These are phyloP conservation scores for Claviceps sp. DNA, from an alignment of 2,329 filamentous ascomycete species.

Conservation along the genomic window DNA sequence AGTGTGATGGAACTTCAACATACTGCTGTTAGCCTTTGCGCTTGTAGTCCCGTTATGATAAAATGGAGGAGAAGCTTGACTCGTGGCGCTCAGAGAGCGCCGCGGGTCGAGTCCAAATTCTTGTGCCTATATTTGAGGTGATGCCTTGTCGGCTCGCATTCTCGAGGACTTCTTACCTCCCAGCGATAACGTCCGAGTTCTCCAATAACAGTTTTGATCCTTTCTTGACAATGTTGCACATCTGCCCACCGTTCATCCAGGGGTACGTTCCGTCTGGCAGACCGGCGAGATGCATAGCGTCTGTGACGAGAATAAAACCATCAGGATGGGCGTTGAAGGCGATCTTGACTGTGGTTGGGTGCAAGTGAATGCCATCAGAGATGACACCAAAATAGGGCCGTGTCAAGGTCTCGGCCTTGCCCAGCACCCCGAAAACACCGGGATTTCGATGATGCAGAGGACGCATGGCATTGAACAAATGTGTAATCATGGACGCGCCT, in stretches of 20 bases:
- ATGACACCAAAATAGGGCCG: conserved; percentile 82
- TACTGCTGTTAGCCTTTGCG: conserved; percentile 3
- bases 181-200: conserved; percentile 66
- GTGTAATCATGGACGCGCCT: conserved; percentile 80
- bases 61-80: no score
- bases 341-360: conserved; percentile 78
- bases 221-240: conserved; percentile 51
- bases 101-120: not conserved
- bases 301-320: conserved; percentile 79
- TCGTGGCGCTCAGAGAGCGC: no score
- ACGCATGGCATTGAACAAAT: conserved; percentile 89
- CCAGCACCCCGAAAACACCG: conserved; percentile 76
- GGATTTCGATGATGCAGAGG: conserved; percentile 85
- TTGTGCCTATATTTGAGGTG: not conserved
- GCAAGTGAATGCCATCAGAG: conserved; percentile 78
- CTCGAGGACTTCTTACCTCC: conserved; percentile 36
- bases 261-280: conserved; percentile 72
- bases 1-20: conserved; percentile 50
- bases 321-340: conserved; percentile 75
- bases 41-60: not conserved
- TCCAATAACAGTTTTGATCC: conserved; percentile 63
- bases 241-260: conserved; percentile 62
- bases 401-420: conserved; percentile 42
- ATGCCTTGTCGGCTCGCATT: not conserved
- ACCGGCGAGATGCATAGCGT: conserved; percentile 80